Percentiles rank a stretch among this genome's conserved stretches.
These are phyloP conservation scores for Xylariaceae sp. DNA, from an alignment of 2,329 filamentous ascomycete species.

Conservation along the genomic window DNA sequence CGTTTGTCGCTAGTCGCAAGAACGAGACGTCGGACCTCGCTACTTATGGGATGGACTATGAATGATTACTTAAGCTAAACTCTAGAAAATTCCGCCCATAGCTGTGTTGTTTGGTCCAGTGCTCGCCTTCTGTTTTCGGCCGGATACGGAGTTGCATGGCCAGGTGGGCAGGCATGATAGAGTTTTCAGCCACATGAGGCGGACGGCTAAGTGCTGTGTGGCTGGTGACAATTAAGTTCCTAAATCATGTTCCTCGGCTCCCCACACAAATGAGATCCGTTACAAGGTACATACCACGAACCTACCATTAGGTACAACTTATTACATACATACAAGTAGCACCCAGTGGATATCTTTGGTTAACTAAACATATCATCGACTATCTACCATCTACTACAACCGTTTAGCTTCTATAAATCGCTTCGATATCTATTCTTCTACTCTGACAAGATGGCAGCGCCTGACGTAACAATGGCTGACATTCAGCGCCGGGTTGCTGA, in stretches of 20 bases:
- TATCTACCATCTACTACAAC: not conserved
- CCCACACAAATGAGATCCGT: too few relatives aligned
- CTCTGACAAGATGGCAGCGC: constrained; percentile 20
- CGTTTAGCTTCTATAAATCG: not conserved
- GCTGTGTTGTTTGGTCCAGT: constrained; percentile 18
- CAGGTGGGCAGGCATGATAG: too few relatives aligned
- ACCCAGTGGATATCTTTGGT: not conserved
- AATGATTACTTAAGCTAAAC: not conserved
- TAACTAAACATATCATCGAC: constrained; percentile 8
- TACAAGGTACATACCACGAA: too few relatives aligned
- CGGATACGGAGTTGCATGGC: not conserved
- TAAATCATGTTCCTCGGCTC: too few relatives aligned
- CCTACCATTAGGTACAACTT: too few relatives aligned
- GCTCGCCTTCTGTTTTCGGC: constrained; percentile 22
- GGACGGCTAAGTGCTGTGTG: too few relatives aligned
- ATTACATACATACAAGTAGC: not conserved
- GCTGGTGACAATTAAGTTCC: too few relatives aligned
- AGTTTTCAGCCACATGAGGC: too few relatives aligned
- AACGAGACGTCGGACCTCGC: constrained; percentile 8
- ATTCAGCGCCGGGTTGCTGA: constrained; percentile 33
- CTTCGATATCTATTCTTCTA: not conserved
- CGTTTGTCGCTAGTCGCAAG: constrained; percentile 20
- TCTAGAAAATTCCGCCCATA: not conserved
- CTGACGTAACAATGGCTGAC: constrained; percentile 20
- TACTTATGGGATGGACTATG: not conserved